phyloP scores from a whole-genome alignment of 1,284 basidiomycete genomes.

The Melampsora larici-populina region DNA sequence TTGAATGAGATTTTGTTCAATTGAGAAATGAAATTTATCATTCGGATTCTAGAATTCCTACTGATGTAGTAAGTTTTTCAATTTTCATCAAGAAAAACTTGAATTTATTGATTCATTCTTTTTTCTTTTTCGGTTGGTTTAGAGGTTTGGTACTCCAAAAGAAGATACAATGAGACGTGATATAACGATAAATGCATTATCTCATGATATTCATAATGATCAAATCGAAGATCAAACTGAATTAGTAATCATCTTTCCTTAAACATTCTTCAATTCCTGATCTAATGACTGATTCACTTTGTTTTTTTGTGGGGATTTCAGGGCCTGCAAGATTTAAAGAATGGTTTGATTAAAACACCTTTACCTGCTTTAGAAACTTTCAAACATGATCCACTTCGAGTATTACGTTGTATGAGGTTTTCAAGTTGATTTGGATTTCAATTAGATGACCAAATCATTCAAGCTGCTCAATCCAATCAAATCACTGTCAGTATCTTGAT shows the following conservation, averaged over 20 bases:
- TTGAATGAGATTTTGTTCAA: no score
- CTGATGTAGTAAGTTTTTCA: constrained; percentile 64
- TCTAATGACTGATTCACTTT: background rate
- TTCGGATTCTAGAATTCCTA: constrained; percentile 83
- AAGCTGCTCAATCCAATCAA: constrained; percentile 68
- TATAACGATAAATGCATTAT: constrained; percentile 91
- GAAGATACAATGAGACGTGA: constrained; percentile 90
- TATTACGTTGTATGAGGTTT: constrained; percentile 86
- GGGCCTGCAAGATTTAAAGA: constrained; percentile 78
- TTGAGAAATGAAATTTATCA: constrained; percentile 79
- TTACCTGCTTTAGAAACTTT: constrained; percentile 85
- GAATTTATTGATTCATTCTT: no score
- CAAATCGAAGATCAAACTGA: constrained; percentile 81
- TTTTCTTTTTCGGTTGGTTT: no score
- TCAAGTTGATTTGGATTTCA: constrained; percentile 81
- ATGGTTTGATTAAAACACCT: no score
- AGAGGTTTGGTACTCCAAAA: constrained; percentile 88
- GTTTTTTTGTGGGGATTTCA: constrained; percentile 53
- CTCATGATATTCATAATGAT: no score
- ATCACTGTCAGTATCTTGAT: constrained; percentile 46
- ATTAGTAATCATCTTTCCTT: constrained; percentile 59
- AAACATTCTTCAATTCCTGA: background rate
- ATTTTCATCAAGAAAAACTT: no score
- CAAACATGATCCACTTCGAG: constrained; percentile 85
- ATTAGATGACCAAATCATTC: constrained; percentile 69